Conservation (phyloP, 176 grass and related monocot genomes). For the Oryza coarctata region DNA sequence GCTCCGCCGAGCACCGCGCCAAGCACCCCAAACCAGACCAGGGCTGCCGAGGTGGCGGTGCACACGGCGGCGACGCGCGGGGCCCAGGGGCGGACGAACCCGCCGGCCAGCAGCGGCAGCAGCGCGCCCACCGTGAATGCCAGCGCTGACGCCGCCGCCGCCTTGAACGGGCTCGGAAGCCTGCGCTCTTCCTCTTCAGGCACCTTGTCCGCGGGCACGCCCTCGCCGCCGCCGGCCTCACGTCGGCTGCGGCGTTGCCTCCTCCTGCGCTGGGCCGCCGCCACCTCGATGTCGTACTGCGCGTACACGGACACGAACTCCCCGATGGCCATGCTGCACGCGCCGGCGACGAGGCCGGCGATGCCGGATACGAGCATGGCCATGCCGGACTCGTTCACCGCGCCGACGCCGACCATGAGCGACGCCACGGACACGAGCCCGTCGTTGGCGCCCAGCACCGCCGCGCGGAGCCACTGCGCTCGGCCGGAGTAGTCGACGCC, state of each 20-base stretch:
- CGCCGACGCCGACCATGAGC: conserved; percentile 47
- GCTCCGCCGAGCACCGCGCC: conserved; percentile 34
- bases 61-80: conserved; percentile 32
- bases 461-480: conserved; percentile 51
- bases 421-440: conserved; percentile 50
- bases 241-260: neutral
- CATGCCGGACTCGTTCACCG: conserved; percentile 25
- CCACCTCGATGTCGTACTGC: conserved; percentile 41
- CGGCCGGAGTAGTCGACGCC: conserved; percentile 23
- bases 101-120: conserved; percentile 41
- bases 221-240: neutral
- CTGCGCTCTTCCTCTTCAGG: neutral
- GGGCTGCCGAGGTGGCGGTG: conserved; percentile 6
- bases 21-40: conserved; percentile 26
- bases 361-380: conserved; percentile 44
- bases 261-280: conserved; percentile 34
- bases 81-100: conserved; percentile 19
- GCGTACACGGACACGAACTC: neutral
- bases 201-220: neutral
- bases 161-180: conserved; percentile 37
- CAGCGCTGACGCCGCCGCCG: conserved; percentile 38
- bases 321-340: neutral
- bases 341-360: conserved; percentile 38
- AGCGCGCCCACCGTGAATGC: conserved; percentile 28
- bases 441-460: conserved; percentile 52